Conservation (phyloP, 768 basidiomycete species). For the Boletus pseudo-olivaceus region DNA sequence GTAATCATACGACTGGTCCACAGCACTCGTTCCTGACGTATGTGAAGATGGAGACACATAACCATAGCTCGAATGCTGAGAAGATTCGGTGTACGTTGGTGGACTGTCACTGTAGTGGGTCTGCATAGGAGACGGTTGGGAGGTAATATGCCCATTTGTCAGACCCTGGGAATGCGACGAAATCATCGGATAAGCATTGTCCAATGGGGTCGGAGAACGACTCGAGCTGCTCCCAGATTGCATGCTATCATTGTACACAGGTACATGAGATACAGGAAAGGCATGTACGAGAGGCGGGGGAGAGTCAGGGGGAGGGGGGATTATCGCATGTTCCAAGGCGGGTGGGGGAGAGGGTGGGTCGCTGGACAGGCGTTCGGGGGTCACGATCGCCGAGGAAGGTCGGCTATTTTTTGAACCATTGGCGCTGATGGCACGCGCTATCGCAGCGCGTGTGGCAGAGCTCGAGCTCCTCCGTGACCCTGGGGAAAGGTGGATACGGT, state of each 20-base stretch:
- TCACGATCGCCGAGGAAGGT: constrained; percentile 20
- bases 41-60: constrained; percentile 28
- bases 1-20: constrained; percentile 30
- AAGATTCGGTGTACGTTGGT: constrained; percentile 29
- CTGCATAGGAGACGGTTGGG: constrained; percentile 29
- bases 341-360: constrained; percentile 36
- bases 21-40: constrained; percentile 16
- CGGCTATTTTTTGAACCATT: constrained; percentile 24
- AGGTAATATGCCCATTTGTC: constrained; percentile 34
- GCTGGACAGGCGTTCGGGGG: constrained; percentile 27
- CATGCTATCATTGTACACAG: constrained; percentile 24
- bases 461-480: constrained; percentile 67
- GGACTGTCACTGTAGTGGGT: constrained; percentile 32
- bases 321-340: constrained; percentile 41
- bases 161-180: constrained; percentile 32
- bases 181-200: constrained; percentile 39
- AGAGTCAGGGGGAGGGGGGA: constrained; percentile 49
- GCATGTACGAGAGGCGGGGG: constrained; percentile 55
- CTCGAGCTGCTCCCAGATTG: constrained; percentile 36
- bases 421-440: constrained; percentile 40
- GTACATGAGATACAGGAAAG: constrained; percentile 17
- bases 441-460: constrained; percentile 53
- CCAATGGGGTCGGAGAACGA: constrained; percentile 47
- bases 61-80: constrained; percentile 31
- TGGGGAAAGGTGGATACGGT: constrained; percentile 78